A percentile compares a stretch with the other conserved stretches of the same genome.
Evolutionary conservation across 257 asterid species (phyloP).

Genomic region (Jaltomata sinuosa): DNA sequence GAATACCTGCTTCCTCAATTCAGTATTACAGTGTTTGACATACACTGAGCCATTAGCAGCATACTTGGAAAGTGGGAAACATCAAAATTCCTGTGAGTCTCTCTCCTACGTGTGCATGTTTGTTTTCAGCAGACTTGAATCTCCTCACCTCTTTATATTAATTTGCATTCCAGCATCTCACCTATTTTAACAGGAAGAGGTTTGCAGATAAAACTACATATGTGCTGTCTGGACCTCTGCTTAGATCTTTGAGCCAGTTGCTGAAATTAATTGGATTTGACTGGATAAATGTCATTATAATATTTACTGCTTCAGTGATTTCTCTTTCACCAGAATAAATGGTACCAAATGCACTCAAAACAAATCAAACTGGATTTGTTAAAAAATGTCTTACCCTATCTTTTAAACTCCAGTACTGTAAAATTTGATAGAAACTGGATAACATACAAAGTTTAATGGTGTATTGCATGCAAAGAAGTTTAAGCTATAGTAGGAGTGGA

Average conservation of each 20-base stretch:
- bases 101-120: neutral
- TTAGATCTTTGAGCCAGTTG: neutral
- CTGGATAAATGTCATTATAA: neutral
- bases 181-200: neutral
- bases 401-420: neutral
- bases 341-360: neutral
- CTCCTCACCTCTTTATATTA: neutral
- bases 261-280: neutral
- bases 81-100: conserved; percentile 80
- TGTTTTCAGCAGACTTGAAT: neutral
- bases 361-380: neutral
- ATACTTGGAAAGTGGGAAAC: conserved; percentile 94
- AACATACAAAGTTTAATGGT: neutral
- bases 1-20: conserved; percentile 87
- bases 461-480: neutral
- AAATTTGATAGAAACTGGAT: neutral
- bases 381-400: neutral
- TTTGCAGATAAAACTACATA: neutral
- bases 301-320: neutral
- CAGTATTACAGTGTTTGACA: conserved; percentile 91
- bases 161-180: neutral
- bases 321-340: neutral
- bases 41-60: conserved; percentile 98
- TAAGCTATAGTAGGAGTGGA: neutral
- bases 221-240: neutral